phyloP scores from a whole-genome alignment of 2,329 filamentous ascomycete species.

The Hymenoscyphus fructigenus region DNA sequence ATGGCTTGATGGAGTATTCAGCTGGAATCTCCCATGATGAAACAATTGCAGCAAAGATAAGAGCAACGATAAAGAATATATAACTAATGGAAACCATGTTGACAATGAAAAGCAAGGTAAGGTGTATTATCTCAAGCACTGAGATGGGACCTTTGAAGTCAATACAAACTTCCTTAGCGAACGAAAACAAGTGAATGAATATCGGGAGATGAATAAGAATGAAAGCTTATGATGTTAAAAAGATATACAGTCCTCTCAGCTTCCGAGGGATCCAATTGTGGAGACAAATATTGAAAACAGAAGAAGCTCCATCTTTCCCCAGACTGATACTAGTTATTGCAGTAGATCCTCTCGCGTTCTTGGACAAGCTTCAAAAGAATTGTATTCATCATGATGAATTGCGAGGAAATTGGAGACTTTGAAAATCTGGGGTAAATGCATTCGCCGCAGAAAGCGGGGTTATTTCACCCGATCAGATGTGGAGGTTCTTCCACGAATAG shows the following conservation, averaged over 20 bases:
- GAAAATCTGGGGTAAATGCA: not conserved
- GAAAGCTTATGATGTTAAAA: not conserved
- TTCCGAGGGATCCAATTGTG: not conserved
- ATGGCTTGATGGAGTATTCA: not conserved
- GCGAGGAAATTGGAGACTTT: not conserved
- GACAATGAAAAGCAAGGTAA: not conserved
- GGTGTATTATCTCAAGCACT: not conserved
- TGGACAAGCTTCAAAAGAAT: not conserved
- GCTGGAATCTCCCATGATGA: not conserved
- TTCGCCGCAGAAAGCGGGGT: not conserved
- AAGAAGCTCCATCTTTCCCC: not conserved
- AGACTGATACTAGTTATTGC: too few relatives aligned
- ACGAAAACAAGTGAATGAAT: not conserved
- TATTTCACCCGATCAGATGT: not conserved
- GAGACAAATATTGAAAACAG: not conserved
- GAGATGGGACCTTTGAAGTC: not conserved
- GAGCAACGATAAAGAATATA: not conserved
- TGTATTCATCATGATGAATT: not conserved
- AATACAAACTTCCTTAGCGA: not conserved
- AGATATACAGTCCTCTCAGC: not conserved
- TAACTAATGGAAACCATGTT: not conserved
- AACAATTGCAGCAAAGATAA: not conserved
- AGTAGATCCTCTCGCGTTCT: not conserved
- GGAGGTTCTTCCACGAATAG: not conserved
- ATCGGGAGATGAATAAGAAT: not conserved